Base-by-base conservation (phyloP, 495 filamentous ascomycete species). In the Neurospora pannonica region DNA sequence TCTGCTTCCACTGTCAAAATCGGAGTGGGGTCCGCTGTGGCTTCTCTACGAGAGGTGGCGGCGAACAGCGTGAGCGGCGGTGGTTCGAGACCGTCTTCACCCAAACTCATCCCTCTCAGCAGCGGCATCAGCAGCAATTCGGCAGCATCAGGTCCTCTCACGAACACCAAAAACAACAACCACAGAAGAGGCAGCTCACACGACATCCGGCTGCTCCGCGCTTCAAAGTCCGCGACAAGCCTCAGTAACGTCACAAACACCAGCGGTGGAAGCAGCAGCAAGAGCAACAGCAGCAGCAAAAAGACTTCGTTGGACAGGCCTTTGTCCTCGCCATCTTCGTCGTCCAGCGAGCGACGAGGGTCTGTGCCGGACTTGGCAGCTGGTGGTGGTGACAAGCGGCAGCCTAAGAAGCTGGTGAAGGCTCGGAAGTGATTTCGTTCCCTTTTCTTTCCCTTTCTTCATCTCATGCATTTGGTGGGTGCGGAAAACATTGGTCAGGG, bases 371-470 rank as follows among this genome's bases (percentile, higher is more conserved):
- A 37, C 4, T 37, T 67, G 28, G 54, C 54, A 19, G 28, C 54
- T 67, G 54, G 15, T 36, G 28, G 48, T 15, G 48, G n/a, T 17
- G 70, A 42, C 4, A 80, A 79, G 28, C 77, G 77, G 4, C 77
- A 72, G 72, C 75, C 78, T 24, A 77, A 76, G 42, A 81, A 82
- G 72, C 71, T 81, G 38, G 76, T 72, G 6, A 81, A 82, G 71
- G 74, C 31, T 48, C 78, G 81, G 17, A 77, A 74, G 28, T 67
- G 54, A 67, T 36, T 36, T 67, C 7, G 28, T 9, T 34, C 48
- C 21, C 54, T 19, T 67, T 9, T 5, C 48, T 60, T 28, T 31
- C 31, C 28, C 9, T 67, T 34, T 34, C 54, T 31, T 34, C 28
- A 69, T 37, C 36, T 46, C 21, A 31, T 71, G 70, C 34, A 28